Evolutionary conservation across 2,329 filamentous ascomycete species (phyloP).

Genomic region (Periglandula ipomoeae): DNA sequence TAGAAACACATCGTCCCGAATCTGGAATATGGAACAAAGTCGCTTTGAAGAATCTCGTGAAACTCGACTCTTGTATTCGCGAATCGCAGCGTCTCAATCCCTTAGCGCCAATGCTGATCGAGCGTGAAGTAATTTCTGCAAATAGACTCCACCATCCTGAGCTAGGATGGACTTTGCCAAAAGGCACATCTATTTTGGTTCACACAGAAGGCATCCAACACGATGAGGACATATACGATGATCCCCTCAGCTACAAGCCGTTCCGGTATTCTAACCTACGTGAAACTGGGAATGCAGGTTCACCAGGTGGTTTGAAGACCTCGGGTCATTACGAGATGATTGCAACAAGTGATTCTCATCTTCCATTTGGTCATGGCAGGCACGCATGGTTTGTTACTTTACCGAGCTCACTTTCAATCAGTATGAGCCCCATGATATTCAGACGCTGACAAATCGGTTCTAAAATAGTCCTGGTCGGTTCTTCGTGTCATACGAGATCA

Average conservation of each 20-base stretch:
- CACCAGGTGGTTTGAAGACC: slow-evolving; percentile 19
- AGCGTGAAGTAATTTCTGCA: slow-evolving; percentile 34
- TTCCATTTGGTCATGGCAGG: slow-evolving; percentile 48
- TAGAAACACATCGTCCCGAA: slow-evolving; percentile 16
- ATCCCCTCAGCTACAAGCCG: slow-evolving; percentile 36
- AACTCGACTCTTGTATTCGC: slow-evolving; percentile 42
- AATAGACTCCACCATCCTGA: slow-evolving; percentile 33
- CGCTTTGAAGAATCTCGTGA: slow-evolving; percentile 31
- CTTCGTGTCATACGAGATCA: slow-evolving; percentile 46
- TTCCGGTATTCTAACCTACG: slow-evolving; percentile 37
- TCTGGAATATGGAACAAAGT: slow-evolving; percentile 36
- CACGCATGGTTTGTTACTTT: slow-evolving; percentile 33
- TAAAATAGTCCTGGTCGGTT: slow-evolving; percentile 47
- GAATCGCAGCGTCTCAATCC: slow-evolving; percentile 42
- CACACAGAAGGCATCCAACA: slow-evolving; percentile 36
- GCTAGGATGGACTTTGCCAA: slow-evolving; percentile 25
- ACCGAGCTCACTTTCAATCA: too few species aligned
- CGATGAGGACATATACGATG: slow-evolving; percentile 33
- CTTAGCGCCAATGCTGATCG: slow-evolving; percentile 35
- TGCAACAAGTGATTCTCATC: slow-evolving; percentile 39
- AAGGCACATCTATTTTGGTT: slow-evolving; percentile 33
- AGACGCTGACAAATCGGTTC: too few species aligned
- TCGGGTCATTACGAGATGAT: slow-evolving; percentile 34
- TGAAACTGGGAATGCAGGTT: slow-evolving; percentile 26
- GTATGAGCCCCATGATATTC: too few species aligned